These are phyloP conservation scores for Globisporangium megalacanthum DNA, from an alignment of 352 stramenopile species.

Conservation along the genomic window DNA sequence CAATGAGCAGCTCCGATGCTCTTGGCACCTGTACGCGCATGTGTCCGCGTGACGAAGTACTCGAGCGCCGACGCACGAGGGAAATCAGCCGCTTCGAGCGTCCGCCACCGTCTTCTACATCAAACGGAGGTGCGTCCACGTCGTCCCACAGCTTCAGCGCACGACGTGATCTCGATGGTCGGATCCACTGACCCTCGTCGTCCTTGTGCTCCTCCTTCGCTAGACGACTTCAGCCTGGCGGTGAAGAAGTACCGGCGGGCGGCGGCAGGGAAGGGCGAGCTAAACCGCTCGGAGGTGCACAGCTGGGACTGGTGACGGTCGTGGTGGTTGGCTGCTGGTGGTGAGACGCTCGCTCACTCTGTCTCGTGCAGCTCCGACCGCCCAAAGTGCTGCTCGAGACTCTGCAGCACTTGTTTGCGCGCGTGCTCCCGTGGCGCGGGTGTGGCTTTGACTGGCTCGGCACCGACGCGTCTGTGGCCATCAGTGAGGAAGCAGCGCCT, in stretches of 20 bases:
- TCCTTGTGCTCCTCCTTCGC: not conserved
- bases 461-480: too few relatives aligned
- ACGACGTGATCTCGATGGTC: not conserved
- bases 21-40: slow-evolving; percentile 24
- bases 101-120: not conserved
- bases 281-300: slow-evolving; percentile 9
- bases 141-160: not conserved
- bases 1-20: not conserved
- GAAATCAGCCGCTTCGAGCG: slow-evolving; percentile 52
- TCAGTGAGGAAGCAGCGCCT: too few relatives aligned
- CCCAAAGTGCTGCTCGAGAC: slow-evolving; percentile 30
- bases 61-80: slow-evolving; percentile 21
- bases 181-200: too few relatives aligned
- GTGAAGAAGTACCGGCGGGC: slow-evolving; percentile 57
- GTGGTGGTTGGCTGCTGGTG: not conserved
- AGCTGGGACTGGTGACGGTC: not conserved
- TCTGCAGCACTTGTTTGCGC: slow-evolving; percentile 36
- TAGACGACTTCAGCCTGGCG: slow-evolving; percentile 13
- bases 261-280: slow-evolving; percentile 31
- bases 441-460: slow-evolving; percentile 26
- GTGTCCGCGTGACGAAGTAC: slow-evolving; percentile 27
- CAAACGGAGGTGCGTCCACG: not conserved
- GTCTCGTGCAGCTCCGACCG: slow-evolving; percentile 23
- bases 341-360: not conserved
- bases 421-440: slow-evolving; percentile 25